Percentiles rank a stretch among this genome's conserved stretches.
phyloP scores from a whole-genome alignment of 352 stramenopile genomes.

The Globisporangium iwayamae region DNA sequence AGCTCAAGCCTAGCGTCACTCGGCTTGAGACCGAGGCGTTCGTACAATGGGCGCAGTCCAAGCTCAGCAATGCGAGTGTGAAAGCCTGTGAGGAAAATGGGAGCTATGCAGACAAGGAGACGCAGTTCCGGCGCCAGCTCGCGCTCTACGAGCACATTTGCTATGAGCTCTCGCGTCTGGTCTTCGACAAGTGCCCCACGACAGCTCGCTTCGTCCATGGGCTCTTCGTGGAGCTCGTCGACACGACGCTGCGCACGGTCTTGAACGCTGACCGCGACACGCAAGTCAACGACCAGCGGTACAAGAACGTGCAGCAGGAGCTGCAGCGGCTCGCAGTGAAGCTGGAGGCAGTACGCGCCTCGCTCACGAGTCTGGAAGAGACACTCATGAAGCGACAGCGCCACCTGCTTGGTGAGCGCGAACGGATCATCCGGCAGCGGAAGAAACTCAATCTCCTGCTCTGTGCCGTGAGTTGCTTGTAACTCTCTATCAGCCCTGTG shows the following conservation, averaged over 20 bases:
- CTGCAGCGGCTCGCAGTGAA: slow-evolving; percentile 25
- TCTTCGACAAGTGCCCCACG: slow-evolving; percentile 63
- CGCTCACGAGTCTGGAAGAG: slow-evolving; percentile 27
- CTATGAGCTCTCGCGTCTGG: slow-evolving; percentile 40
- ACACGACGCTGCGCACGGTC: slow-evolving; percentile 24
- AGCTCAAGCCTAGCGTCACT: slow-evolving; percentile 23
- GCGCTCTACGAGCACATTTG: slow-evolving; percentile 32
- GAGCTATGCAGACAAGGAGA: slow-evolving; percentile 2
- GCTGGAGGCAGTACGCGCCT: slow-evolving; percentile 19
- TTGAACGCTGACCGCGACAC: slow-evolving; percentile 32
- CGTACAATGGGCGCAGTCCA: slow-evolving; percentile 27
- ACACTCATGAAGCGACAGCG: slow-evolving; percentile 36
- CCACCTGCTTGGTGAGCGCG: slow-evolving; percentile 32
- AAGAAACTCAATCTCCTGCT: slow-evolving; percentile 50
- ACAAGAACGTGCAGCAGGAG: slow-evolving; percentile 41
- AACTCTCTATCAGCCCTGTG: neutral
- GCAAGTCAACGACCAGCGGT: slow-evolving; percentile 32
- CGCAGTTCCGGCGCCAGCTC: slow-evolving; percentile 22
- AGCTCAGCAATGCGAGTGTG: slow-evolving; percentile 3
- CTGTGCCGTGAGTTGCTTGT: slow-evolving; percentile 21
- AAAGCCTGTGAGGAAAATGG: neutral
- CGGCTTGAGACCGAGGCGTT: slow-evolving; percentile 29
- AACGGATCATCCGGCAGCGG: slow-evolving; percentile 45
- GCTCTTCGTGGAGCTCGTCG: slow-evolving; percentile 35
- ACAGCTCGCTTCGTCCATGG: slow-evolving; percentile 48